Base-by-base conservation (phyloP, 164 flowering plant species). In the Magnolia kwangsiensis region DNA sequence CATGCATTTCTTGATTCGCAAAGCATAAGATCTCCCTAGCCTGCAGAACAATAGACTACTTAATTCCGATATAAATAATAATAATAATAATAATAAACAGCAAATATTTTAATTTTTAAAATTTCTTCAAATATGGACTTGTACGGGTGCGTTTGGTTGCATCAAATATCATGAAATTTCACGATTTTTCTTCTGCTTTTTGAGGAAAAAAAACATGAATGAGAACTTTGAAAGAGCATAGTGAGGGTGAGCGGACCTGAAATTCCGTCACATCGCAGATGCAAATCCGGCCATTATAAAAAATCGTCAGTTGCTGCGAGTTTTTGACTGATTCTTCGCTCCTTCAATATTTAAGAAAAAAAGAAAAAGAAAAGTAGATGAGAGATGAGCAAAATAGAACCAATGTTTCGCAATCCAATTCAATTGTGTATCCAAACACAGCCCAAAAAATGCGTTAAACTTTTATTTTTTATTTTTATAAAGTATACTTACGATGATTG, bases 251-350 rank as follows among this genome's bases (percentile, higher is more conserved):
- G 11, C 68, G 23, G 72, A 88, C 90, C 88, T 88, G 89, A 73
- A 85, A 67, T 71, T 89, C 90, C 0, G 89, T 89, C 5, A 81
- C 89, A 63, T 86, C 87, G 23, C 80, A 83, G 24, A 82, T 86
- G 70, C 82, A 83, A 50, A 89, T 55, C 20, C 24, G 78, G 8
- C 90, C 91, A 16, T 89, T 76, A 74, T 87, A 89, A 80, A 89
- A 84, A 66, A 89, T 82, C 13, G 91, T 89, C 7, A 88, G 74
- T 76, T 78, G 79, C 49, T 82, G 82, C 27, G 77, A 69, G 29
- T 9, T 74, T 51, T 55, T 71, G 0, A 31, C 37, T 4, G 78
- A 70, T 6, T 31, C 50, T 7, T 37, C 71, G 14, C 18, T 29
- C 71, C 71, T 67, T 9, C 71, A 31, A 31, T 10, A 31, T 11